Conservation (phyloP, 2,329 filamentous ascomycete species). For the Zymoseptoria tritici region DNA sequence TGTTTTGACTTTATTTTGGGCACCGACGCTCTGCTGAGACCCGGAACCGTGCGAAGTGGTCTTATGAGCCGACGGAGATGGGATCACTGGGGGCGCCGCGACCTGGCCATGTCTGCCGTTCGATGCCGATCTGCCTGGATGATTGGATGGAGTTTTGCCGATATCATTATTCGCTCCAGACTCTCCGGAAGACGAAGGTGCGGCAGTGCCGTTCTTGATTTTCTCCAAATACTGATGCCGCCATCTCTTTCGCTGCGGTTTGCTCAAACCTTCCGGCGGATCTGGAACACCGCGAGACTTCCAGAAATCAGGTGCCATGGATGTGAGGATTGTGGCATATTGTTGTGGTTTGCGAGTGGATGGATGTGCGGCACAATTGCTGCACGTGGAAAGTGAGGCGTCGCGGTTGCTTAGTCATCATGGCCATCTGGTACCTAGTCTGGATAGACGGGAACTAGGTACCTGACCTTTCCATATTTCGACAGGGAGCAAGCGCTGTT, state of each 20-base stretch:
- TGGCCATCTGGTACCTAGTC: no score
- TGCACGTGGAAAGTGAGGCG: neutral
- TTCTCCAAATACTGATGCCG: neutral
- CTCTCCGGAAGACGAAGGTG: neutral
- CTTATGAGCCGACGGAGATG: neutral
- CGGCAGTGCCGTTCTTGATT: neutral
- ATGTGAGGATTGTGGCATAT: neutral
- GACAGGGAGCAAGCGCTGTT: no score
- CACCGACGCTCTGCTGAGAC: neutral
- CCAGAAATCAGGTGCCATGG: neutral
- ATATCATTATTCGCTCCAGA: neutral
- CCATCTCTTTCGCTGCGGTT: neutral
- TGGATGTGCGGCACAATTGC: neutral
- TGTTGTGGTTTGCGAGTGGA: neutral
- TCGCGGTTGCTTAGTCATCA: neutral
- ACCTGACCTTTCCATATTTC: no score
- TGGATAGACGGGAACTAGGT: no score
- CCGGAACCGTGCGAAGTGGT: neutral
- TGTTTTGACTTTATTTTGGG: neutral
- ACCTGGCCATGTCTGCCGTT: neutral
- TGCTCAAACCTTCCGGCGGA: neutral
- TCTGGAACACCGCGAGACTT: neutral
- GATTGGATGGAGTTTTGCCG: neutral
- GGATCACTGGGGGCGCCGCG: neutral
- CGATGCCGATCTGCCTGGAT: neutral